Evolutionary conservation across 2,329 filamentous ascomycete species (phyloP).

Genomic region (Hymenoscyphus occultus): DNA sequence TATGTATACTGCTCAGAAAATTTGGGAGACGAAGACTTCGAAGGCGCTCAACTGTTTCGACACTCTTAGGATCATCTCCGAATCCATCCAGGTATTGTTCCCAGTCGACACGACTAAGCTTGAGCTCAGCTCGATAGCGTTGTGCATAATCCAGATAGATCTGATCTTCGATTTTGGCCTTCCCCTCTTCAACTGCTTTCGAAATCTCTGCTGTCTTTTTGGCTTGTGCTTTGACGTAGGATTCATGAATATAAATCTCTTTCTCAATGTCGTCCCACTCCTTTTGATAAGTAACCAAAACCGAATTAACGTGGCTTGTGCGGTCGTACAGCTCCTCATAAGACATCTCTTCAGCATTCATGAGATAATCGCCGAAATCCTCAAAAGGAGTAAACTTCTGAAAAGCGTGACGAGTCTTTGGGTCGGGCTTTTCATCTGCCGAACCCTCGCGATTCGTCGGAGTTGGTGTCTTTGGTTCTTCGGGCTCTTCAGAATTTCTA

Average conservation of each 20-base stretch:
- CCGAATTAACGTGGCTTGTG: slow-evolving; percentile 21
- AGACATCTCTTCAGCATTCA: slow-evolving; percentile 25
- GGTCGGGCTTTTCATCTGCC: slow-evolving; percentile 15
- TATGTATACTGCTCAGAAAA: slow-evolving; percentile 15
- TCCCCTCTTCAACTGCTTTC: slow-evolving; percentile 21
- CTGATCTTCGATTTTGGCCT: slow-evolving; percentile 21
- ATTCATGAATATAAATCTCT: slow-evolving; percentile 28
- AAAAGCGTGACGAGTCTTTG: slow-evolving; percentile 22
- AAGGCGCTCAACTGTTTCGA: slow-evolving; percentile 15
- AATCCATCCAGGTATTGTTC: slow-evolving; percentile 18
- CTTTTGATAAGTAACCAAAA: slow-evolving; percentile 27
- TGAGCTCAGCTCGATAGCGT: slow-evolving; percentile 12
- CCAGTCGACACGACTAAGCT: slow-evolving; percentile 17
- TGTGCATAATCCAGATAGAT: slow-evolving; percentile 15
- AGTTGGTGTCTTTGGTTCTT: slow-evolving; percentile 13
- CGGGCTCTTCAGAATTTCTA: slow-evolving; percentile 18
- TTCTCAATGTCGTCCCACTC: slow-evolving; percentile 31
- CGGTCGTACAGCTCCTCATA: slow-evolving; percentile 31
- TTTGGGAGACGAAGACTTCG: slow-evolving; percentile 13
- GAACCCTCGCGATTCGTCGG: slow-evolving; percentile 10
- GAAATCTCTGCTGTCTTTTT: slow-evolving; percentile 21
- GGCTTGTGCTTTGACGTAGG: slow-evolving; percentile 16
- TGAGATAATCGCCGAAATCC: slow-evolving; percentile 30
- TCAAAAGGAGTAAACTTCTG: slow-evolving; percentile 28
- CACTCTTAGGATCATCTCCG: slow-evolving; percentile 8